Percentiles rank a stretch among this genome's conserved stretches.
Conservation (phyloP, 2,329 filamentous ascomycete genomes). For the Cercospora sp. region DNA sequence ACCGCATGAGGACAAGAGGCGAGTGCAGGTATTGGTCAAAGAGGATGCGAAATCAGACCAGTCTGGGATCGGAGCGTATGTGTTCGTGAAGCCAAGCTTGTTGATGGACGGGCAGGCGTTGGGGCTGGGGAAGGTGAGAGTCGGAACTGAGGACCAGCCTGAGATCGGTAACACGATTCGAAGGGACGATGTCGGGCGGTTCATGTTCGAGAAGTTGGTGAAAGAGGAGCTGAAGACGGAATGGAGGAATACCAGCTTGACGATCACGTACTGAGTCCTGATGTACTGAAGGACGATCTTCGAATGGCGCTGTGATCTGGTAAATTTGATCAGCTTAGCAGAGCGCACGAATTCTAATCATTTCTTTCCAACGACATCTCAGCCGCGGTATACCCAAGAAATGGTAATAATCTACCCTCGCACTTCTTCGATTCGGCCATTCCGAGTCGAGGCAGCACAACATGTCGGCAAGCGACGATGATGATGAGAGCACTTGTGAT, state of each 20-base stretch:
- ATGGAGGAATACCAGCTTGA: constrained; percentile 40
- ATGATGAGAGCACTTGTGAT: not conserved
- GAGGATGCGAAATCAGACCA: constrained; percentile 28
- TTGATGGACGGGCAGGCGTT: constrained; percentile 38
- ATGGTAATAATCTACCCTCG: not conserved
- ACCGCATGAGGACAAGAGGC: constrained; percentile 46
- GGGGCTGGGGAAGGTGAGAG: constrained; percentile 37
- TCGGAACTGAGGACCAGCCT: constrained; percentile 39
- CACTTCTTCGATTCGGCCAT: not conserved
- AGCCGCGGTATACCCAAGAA: not conserved
- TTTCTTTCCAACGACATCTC: not conserved
- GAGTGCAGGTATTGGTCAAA: constrained; percentile 40
- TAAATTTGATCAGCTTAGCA: not conserved
- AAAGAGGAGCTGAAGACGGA: constrained; percentile 27
- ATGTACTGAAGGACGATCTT: not conserved
- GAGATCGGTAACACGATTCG: constrained; percentile 43
- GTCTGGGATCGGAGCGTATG: constrained; percentile 34
- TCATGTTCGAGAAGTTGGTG: constrained; percentile 43
- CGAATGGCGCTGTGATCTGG: not conserved
- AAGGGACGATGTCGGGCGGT: constrained; percentile 45
- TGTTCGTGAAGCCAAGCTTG: constrained; percentile 43
- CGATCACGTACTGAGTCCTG: constrained; percentile 38
- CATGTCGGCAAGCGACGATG: not conserved
- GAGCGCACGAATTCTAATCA: not conserved
- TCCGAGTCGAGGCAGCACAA: not conserved